phyloP scores from a whole-genome alignment of 306 rosid genomes.

The Castanopsis chinensis region DNA sequence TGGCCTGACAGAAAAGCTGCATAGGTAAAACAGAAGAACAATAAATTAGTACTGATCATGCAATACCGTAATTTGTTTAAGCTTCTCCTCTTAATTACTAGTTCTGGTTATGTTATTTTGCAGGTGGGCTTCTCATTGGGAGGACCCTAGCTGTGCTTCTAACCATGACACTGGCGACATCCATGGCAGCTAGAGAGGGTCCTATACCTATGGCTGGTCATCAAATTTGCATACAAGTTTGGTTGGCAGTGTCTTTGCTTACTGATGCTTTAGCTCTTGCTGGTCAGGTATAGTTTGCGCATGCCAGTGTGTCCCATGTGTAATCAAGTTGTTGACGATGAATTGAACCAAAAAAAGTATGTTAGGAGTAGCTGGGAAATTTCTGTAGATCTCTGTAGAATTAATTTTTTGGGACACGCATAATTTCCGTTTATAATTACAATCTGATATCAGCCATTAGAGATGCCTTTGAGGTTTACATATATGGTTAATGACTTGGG shows the following conservation, averaged over 20 bases:
- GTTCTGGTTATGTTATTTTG: constrained; percentile 10
- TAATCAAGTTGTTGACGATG: constrained; percentile 1
- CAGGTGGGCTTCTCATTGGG: constrained; percentile 84
- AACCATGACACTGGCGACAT: constrained; percentile 79
- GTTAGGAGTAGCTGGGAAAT: not conserved
- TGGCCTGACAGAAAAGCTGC: not conserved
- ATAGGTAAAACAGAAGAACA: not conserved
- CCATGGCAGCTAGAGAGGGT: constrained; percentile 86
- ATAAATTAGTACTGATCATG: not conserved
- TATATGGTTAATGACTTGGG: not conserved
- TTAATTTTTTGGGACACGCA: constrained; percentile 8
- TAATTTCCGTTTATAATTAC: not conserved
- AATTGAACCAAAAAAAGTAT: constrained; percentile 12
- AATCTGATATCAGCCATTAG: not conserved
- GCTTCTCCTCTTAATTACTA: constrained; percentile 17
- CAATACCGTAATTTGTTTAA: not conserved
- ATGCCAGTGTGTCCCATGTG: not conserved
- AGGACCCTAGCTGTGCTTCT: constrained; percentile 80
- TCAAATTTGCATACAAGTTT: constrained; percentile 86
- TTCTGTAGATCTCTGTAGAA: not conserved
- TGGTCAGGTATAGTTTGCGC: constrained; percentile 68
- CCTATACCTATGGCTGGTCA: constrained; percentile 89
- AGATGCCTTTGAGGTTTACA: not conserved
- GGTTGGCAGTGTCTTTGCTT: constrained; percentile 89
- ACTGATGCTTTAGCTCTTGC: constrained; percentile 95